Evolutionary conservation across 345 rosid species (phyloP).

Genomic region (Populus simonii): DNA sequence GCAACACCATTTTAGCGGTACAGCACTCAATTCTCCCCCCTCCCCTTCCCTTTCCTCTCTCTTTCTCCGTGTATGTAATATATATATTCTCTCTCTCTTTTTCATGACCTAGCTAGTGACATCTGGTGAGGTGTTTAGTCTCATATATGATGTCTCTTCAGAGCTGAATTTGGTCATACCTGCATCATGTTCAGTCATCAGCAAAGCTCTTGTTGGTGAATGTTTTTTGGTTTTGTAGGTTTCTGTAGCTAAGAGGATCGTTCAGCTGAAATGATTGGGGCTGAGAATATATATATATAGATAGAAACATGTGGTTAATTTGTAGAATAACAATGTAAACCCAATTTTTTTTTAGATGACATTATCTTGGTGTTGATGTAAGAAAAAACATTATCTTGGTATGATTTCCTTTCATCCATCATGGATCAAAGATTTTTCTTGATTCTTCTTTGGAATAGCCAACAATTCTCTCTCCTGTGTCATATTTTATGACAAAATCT

Average conservation of each 20-base stretch:
- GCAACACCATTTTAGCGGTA: conserved; percentile 98
- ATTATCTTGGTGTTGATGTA: neutral
- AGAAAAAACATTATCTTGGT: neutral
- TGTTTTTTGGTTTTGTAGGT: neutral
- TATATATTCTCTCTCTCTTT: neutral
- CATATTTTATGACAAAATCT: conserved; percentile 30
- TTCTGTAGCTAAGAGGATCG: neutral
- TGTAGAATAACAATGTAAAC: neutral
- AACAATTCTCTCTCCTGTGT: neutral
- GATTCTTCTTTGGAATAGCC: conserved; percentile 15
- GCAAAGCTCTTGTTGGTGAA: neutral
- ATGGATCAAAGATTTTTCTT: conserved; percentile 12
- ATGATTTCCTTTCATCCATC: neutral
- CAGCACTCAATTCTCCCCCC: conserved; percentile 21
- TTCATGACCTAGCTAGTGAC: neutral
- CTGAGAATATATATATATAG: neutral
- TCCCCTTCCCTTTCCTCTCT: neutral
- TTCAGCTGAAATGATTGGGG: conserved; percentile 10
- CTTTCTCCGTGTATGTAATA: neutral
- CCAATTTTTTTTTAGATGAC: neutral
- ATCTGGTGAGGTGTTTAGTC: neutral
- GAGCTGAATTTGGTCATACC: conserved; percentile 6
- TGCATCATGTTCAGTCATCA: conserved; percentile 1
- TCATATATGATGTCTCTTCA: neutral
- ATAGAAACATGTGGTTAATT: neutral